Evolutionary conservation across 202 grass and related monocot genomes (phyloP).

Genomic region (Hordeum pubiflorum): DNA sequence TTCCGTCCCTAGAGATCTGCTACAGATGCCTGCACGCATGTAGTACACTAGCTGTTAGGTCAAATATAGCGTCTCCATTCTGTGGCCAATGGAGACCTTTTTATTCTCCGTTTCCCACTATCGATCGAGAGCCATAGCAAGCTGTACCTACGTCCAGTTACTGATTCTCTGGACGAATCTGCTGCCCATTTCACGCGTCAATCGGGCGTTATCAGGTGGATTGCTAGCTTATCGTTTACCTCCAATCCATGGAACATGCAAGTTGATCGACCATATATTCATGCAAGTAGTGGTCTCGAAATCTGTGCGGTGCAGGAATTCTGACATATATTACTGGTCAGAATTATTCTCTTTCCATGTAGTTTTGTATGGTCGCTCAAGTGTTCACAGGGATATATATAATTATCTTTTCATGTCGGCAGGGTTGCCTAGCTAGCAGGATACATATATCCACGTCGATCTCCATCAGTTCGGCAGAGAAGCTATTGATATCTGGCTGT

Average conservation of each 20-base stretch:
- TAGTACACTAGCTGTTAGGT: not conserved
- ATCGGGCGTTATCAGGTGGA: not conserved
- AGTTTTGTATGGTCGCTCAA: not conserved
- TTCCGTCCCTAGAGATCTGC: not conserved
- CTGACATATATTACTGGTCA: not conserved
- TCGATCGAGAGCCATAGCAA: no score
- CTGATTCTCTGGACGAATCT: not conserved
- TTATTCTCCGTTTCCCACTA: constrained; percentile 10
- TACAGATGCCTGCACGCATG: not conserved
- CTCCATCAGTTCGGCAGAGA: not conserved
- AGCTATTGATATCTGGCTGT: not conserved
- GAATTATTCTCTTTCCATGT: not conserved
- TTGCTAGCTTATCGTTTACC: not conserved
- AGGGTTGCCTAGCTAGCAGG: not conserved
- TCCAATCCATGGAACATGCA: not conserved
- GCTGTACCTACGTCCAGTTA: not conserved
- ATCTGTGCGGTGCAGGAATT: not conserved
- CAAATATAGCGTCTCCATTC: not conserved
- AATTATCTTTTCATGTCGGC: not conserved
- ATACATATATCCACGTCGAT: not conserved
- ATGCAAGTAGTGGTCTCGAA: not conserved
- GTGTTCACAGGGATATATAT: not conserved
- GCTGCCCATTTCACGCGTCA: not conserved
- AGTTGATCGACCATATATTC: not conserved
- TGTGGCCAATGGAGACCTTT: not conserved